A percentile compares a stretch with the other conserved stretches of the same genome.
Evolutionary conservation across 768 basidiomycete species (phyloP).

Genomic region (Russula emetica): DNA sequence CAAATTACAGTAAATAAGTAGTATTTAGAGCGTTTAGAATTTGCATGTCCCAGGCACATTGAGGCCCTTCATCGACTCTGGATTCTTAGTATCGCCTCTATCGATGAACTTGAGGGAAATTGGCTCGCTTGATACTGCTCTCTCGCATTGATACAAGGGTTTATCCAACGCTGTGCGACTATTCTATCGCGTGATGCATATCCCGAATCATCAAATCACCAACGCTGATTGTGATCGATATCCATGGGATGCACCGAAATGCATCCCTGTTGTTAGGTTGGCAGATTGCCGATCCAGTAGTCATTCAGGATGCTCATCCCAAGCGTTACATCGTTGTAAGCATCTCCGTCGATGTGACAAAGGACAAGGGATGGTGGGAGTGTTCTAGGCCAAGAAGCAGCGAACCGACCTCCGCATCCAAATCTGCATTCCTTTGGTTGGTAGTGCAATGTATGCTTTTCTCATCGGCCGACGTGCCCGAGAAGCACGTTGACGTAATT

Average conservation of each 20-base stretch:
- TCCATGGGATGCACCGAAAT: not conserved
- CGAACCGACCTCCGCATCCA: not conserved
- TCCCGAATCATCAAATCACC: not conserved
- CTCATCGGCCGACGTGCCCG: not conserved
- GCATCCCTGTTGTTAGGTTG: not conserved
- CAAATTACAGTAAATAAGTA: too few relatives aligned
- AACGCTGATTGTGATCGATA: not conserved
- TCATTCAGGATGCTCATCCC: not conserved
- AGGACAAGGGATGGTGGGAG: not conserved
- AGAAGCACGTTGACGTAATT: constrained; percentile 24
- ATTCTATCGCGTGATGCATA: not conserved
- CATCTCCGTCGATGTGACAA: not conserved
- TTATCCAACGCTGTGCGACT: not conserved
- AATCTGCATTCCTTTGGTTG: not conserved
- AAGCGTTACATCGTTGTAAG: not conserved
- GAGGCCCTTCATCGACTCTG: not conserved
- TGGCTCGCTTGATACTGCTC: not conserved
- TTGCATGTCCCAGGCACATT: constrained; percentile 12
- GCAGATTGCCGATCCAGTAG: constrained; percentile 13
- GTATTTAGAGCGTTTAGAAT: too few relatives aligned
- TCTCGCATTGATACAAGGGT: not conserved
- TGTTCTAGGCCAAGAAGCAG: not conserved
- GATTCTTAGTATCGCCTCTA: not conserved
- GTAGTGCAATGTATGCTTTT: not conserved
- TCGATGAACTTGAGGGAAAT: not conserved